These are phyloP conservation scores for Nakaseomyces uthaithaninus DNA, from an alignment of 1,139 yeast species.

Conservation along the genomic window DNA sequence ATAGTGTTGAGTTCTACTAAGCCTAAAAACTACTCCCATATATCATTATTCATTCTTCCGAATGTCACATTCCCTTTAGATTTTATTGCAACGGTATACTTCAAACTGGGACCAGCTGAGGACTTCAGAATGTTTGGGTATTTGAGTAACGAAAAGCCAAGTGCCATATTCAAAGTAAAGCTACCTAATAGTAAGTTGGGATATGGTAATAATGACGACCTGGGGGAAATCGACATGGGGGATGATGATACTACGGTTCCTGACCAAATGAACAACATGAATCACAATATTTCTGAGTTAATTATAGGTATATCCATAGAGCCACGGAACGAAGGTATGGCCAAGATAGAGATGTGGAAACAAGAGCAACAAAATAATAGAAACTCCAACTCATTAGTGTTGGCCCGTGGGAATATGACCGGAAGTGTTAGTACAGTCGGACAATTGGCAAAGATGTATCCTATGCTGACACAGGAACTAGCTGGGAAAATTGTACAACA, in stretches of 20 bases:
- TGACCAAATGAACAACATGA: slow-evolving; percentile 17
- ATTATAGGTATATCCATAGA: slow-evolving; percentile 87
- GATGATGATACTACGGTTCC: slow-evolving; percentile 30
- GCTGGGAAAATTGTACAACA: slow-evolving; percentile 86
- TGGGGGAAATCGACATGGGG: slow-evolving; percentile 38
- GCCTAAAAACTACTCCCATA: slow-evolving; percentile 43
- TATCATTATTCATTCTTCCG: slow-evolving; percentile 71
- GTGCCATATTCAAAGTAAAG: slow-evolving; percentile 81
- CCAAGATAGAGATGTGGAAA: slow-evolving; percentile 28
- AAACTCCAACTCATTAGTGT: slow-evolving; percentile 26
- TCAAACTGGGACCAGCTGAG: slow-evolving; percentile 61
- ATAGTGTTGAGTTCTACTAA: slow-evolving; percentile 30
- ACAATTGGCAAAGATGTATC: slow-evolving; percentile 30
- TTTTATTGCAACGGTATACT: slow-evolving; percentile 77
- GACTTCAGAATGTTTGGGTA: slow-evolving; percentile 79
- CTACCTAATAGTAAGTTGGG: slow-evolving; percentile 32
- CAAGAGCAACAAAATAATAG: slow-evolving; percentile 15
- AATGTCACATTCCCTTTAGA: slow-evolving; percentile 55
- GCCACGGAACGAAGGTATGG: slow-evolving; percentile 38
- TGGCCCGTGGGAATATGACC: slow-evolving; percentile 21
- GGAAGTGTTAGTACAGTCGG: slow-evolving; percentile 30
- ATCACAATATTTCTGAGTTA: slow-evolving; percentile 33
- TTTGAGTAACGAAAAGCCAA: slow-evolving; percentile 65
- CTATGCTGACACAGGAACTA: slow-evolving; percentile 39
- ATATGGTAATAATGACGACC: slow-evolving; percentile 29